Evolutionary conservation across 1,284 basidiomycete species (phyloP), one percentile per base, ranked within the genome.

Genomic region (Chiua sp.): DNA sequence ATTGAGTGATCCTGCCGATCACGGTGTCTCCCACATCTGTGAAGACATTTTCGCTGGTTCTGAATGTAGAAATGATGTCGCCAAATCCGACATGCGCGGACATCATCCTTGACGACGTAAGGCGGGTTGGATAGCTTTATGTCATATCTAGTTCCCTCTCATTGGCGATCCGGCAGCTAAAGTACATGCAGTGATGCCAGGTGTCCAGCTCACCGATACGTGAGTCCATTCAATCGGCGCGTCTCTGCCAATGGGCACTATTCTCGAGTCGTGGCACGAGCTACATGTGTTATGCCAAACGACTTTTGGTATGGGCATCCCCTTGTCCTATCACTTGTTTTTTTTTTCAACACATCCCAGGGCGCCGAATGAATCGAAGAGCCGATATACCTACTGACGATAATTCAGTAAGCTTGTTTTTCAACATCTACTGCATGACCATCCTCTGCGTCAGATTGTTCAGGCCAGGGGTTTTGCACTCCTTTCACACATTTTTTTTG

Each of bases 131-230:
- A 22, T 78, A 76, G 49, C 80, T 97, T 13, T 92, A 92, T 68
- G 87, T 93, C 90, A 59, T 47, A 84, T 73, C 15, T 37, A 23
- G 1, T 33, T 7, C 30, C n/a, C 52, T 4, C n/a, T 32, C 59
- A 13, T 22, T 44, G 6, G 20, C n/a, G 12, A 12, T 37, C 28
- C 23, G 4, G 4, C 23, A 51, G n/a, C 57, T 52, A 58, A 47
- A 32, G 35, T 18, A n/a, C 51, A 56, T 15, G 37, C 51, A 94
- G 92, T 98, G 20, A 93, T 98, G 66, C 85, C 92, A 2, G 96
- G 94, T 64, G 93, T 96, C 28, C 96, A 98, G 70, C 96, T 96
- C 0, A 97, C 94, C 1, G 95, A 98, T 72, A 94, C 84, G 88
- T 91, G 72, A 77, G 86, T 74, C 18, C 5, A 22, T 39, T 22